Evolutionary conservation across 768 basidiomycete genomes (phyloP).

Genomic region (Rhodosporidiobolus sp.): DNA sequence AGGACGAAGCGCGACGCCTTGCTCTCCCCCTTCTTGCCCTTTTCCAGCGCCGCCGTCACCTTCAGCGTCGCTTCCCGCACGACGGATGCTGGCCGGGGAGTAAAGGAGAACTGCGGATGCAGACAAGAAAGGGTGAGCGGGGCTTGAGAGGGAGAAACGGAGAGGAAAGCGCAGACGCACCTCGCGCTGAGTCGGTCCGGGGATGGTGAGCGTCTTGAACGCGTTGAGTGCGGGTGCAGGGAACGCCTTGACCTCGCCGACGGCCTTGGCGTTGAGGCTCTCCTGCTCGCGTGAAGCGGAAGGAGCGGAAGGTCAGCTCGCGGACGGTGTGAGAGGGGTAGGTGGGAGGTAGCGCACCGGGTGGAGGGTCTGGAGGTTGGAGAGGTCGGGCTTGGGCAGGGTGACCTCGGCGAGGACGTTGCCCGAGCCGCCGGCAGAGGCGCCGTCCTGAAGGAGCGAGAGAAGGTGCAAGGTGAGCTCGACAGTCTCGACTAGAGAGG

Average conservation of each 20-base stretch:
- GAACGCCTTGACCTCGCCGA: conserved; percentile 27
- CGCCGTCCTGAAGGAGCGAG: conserved; percentile 4
- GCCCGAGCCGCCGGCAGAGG: conserved; percentile 4
- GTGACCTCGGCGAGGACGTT: conserved; percentile 28
- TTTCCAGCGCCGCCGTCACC: conserved; percentile 8
- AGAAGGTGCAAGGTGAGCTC: background rate
- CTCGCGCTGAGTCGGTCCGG: conserved; percentile 19
- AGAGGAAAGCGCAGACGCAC: background rate
- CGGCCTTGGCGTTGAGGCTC: background rate
- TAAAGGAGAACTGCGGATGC: conserved; percentile 4
- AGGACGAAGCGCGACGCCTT: conserved; percentile 20
- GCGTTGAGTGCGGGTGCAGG: conserved; percentile 7
- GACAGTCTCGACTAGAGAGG: accelerated
- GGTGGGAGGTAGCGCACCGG: conserved; percentile 7
- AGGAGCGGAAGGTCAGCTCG: too few relatives aligned
- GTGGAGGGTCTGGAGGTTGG: conserved; percentile 5
- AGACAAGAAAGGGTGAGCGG: background rate
- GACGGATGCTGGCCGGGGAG: conserved; percentile 25
- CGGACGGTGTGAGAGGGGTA: background rate
- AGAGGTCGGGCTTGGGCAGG: conserved; percentile 20
- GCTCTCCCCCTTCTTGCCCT: conserved; percentile 15
- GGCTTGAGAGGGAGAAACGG: too few relatives aligned
- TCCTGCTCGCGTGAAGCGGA: conserved; percentile 2
- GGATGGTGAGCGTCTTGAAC: conserved; percentile 29
- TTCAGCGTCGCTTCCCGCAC: conserved; percentile 21